phyloP scores from a whole-genome alignment of 306 rosid species.

The Erythrophleum fordii region DNA sequence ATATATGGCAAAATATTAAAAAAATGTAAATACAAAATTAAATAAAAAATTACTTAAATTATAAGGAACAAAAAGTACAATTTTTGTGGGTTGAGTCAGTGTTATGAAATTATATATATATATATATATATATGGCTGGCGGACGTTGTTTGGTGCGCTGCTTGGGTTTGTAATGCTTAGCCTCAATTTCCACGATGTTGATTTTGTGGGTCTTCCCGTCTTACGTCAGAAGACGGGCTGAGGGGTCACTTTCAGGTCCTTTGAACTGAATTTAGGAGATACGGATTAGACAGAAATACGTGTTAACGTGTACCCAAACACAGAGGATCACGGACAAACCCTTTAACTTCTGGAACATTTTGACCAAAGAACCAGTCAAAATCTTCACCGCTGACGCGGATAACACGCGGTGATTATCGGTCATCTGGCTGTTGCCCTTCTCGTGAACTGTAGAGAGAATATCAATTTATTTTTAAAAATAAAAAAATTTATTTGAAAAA shows the following conservation, averaged over 20 bases:
- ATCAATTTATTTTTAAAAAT: no score
- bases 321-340: conserved; percentile 43
- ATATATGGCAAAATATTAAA: no score
- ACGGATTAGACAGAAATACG: neutral
- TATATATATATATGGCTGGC: no score
- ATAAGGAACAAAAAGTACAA: no score
- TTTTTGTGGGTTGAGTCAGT: no score
- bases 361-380: conserved; percentile 42
- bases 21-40: no score
- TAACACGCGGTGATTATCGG: conserved; percentile 22
- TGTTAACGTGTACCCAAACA: conserved; percentile 38
- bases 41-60: no score
- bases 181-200: neutral
- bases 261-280: neutral
- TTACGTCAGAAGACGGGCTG: neutral
- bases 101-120: no score
- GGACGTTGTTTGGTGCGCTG: no score
- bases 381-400: neutral
- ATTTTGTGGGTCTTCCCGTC: neutral
- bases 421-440: neutral
- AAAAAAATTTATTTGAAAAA: no score
- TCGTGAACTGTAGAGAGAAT: neutral
- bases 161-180: no score
- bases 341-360: conserved; percentile 11
- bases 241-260: conserved; percentile 33